These are phyloP conservation scores for Populus trichocarpa DNA, from an alignment of 441 rosid species.

Conservation along the genomic window DNA sequence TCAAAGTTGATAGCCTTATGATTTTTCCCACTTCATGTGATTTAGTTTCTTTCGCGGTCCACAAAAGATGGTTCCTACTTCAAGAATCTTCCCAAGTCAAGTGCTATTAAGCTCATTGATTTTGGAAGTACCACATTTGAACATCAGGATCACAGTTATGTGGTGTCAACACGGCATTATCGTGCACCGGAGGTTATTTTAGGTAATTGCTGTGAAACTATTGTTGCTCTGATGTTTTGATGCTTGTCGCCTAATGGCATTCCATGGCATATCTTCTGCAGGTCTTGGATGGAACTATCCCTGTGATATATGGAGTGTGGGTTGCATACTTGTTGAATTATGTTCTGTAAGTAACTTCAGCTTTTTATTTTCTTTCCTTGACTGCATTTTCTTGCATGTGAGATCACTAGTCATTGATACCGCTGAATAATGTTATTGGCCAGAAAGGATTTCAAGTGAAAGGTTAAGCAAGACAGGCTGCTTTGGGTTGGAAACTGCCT, in stretches of 20 bases:
- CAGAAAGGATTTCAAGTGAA: not conserved
- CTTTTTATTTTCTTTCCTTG: not conserved
- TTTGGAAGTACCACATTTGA: constrained; percentile 92
- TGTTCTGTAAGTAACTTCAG: constrained; percentile 64
- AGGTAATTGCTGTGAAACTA: constrained; percentile 36
- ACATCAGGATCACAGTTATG: constrained; percentile 79
- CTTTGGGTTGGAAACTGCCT: too few relatives aligned
- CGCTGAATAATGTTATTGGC: not conserved
- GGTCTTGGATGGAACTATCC: constrained; percentile 97
- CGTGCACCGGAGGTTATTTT: constrained; percentile 94
- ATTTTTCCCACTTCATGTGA: constrained; percentile 1
- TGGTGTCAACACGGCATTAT: constrained; percentile 90
- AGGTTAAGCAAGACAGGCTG: not conserved
- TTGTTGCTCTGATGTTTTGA: not conserved
- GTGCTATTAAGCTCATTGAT: constrained; percentile 93
- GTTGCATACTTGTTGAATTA: constrained; percentile 88
- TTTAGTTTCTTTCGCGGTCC: constrained; percentile 59
- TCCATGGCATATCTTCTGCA: constrained; percentile 24
- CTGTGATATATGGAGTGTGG: constrained; percentile 92
- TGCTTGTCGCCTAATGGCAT: constrained; percentile 1
- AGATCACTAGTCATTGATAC: not conserved
- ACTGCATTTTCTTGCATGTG: not conserved
- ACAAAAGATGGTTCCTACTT: constrained; percentile 73
- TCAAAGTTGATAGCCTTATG: not conserved
- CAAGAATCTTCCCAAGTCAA: constrained; percentile 82